A percentile compares a stretch with the other conserved stretches of the same genome.
Conservation (phyloP, 805 yeast genomes). For the Pichia manshurica region DNA sequence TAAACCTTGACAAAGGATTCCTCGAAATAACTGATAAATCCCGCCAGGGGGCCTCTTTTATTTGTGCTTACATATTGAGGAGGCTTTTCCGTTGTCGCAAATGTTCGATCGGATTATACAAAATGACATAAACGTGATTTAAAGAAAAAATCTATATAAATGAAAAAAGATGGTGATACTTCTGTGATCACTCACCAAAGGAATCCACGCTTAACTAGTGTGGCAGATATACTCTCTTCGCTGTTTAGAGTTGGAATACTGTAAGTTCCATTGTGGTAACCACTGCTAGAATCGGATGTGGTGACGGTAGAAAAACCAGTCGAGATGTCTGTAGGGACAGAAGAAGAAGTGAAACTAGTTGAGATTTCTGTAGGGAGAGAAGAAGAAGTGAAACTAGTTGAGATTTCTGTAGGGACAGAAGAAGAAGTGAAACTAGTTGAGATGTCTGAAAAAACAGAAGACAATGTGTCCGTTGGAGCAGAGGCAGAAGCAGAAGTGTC, state of each 20-base stretch:
- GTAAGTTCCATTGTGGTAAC: conserved; percentile 1
- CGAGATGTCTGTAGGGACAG: background rate
- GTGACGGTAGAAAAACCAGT: no score
- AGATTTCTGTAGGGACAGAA: background rate
- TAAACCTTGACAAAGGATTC: no score
- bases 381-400: background rate
- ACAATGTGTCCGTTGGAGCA: background rate
- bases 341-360: background rate
- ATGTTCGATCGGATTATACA: no score
- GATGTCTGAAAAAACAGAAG: background rate
- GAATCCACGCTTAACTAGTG: background rate
- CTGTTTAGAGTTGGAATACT: background rate
- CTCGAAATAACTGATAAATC: no score
- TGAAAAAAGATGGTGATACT: conserved; percentile 1
- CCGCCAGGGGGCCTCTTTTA: no score
- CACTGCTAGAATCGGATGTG: background rate
- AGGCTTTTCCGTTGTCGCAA: no score
- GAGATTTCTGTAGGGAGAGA: background rate
- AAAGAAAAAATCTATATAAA: background rate
- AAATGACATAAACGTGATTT: background rate
- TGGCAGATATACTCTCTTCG: conserved; percentile 4
- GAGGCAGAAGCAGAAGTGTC: background rate
- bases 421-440: background rate
- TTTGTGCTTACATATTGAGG: no score
- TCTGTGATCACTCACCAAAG: conserved; percentile 6